Conservation (phyloP, 2,329 filamentous ascomycete genomes). For the Cordyceps sp. region DNA sequence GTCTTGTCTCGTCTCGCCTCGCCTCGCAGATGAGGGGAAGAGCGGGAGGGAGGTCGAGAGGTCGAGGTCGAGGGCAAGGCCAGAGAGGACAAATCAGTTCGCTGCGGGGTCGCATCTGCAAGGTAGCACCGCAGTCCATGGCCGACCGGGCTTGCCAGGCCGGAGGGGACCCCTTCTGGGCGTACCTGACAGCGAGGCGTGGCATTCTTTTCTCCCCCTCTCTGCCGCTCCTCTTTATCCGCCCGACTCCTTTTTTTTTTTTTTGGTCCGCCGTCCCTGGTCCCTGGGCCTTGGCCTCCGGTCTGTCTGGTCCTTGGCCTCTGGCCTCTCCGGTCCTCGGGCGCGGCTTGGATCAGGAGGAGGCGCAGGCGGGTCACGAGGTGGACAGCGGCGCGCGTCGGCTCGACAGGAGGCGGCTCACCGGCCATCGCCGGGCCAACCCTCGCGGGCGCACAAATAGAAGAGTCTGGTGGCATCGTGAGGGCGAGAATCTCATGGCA, state of each 20-base stretch:
- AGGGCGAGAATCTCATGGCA: slow-evolving; percentile 7
- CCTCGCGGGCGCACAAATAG: neutral
- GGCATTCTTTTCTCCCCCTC: too few species aligned
- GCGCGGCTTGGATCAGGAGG: too few species aligned
- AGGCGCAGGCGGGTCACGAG: too few species aligned
- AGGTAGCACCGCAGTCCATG: slow-evolving; percentile 6
- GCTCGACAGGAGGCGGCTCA: too few species aligned
- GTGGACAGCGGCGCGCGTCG: too few species aligned
- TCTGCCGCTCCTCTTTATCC: neutral
- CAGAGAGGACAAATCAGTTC: neutral
- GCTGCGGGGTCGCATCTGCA: slow-evolving; percentile 5
- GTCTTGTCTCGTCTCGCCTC: neutral
- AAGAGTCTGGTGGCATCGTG: too few species aligned
- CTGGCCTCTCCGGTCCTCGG: too few species aligned
- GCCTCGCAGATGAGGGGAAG: neutral
- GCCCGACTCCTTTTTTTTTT: neutral
- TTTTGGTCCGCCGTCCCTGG: too few species aligned
- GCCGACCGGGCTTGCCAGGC: slow-evolving; percentile 1
- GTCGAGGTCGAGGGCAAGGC: neutral
- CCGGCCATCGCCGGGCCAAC: neutral
- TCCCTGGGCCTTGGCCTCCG: too few species aligned
- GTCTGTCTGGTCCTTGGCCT: too few species aligned
- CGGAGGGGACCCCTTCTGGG: neutral
- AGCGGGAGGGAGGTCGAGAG: too few species aligned
- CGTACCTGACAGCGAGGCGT: slow-evolving; percentile 1